These are phyloP conservation scores for Ascomycota sp. DNA, from an alignment of 2,329 filamentous ascomycete genomes.

Conservation along the genomic window DNA sequence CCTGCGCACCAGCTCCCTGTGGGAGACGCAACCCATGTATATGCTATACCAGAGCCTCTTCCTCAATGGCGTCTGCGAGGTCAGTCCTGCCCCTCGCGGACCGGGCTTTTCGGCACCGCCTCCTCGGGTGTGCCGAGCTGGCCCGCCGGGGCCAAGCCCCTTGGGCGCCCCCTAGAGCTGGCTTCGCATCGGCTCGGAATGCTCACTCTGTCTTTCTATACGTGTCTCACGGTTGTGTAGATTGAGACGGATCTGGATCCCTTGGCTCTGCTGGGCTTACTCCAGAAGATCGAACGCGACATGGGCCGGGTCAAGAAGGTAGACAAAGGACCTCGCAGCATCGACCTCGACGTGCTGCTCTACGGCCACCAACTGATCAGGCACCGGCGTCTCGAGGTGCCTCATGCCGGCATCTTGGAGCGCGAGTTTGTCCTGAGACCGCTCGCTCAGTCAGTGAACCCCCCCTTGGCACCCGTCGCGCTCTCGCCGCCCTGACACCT, in stretches of 20 bases:
- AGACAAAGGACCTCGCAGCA: conserved; percentile 85
- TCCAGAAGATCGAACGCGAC: conserved; percentile 65
- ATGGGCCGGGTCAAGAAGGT: conserved; percentile 69
- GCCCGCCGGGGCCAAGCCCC: too few species aligned
- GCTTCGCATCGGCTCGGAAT: too few species aligned
- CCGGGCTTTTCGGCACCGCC: too few species aligned
- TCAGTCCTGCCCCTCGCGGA: too few species aligned
- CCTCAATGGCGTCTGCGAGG: conserved; percentile 83
- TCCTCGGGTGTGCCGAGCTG: too few species aligned
- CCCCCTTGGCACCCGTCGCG: not conserved
- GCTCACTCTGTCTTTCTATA: not conserved
- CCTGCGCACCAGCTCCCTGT: conserved; percentile 65
- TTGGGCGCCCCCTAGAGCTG: too few species aligned
- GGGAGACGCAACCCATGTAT: conserved; percentile 96
- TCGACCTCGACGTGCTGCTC: conserved; percentile 81
- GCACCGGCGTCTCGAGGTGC: conserved; percentile 58
- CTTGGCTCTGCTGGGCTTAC: conserved; percentile 51
- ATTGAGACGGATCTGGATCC: conserved; percentile 63
- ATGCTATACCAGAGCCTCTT: conserved; percentile 75
- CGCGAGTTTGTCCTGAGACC: conserved; percentile 86
- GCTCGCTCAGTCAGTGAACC: conserved; percentile 45
- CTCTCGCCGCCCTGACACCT: not conserved
- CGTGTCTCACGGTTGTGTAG: conserved; percentile 20
- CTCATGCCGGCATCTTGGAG: conserved; percentile 70
- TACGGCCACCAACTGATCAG: conserved; percentile 49